Base-by-base conservation (phyloP, 192 early-diverging fungal genomes). In the Coemansia javaensis region DNA sequence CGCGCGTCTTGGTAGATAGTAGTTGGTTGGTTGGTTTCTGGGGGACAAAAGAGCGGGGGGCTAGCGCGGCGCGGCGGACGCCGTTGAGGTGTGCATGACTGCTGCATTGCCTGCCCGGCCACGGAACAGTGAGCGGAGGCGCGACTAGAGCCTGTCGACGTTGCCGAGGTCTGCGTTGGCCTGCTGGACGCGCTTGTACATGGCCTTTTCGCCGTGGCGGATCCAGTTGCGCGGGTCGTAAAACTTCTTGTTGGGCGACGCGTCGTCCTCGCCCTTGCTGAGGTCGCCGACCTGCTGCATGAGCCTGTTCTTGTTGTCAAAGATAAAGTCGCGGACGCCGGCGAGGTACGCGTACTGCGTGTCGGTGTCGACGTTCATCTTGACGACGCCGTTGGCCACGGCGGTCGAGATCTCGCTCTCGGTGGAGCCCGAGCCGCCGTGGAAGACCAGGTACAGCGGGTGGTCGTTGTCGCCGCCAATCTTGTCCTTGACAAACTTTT, bases 361-460 rank as follows among this genome's bases (percentile, higher is more conserved):
- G 68, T 97, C 94, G 42, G 94, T 97, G 67, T 97, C 94, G 69
- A 97, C 90, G 82, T 97, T 97, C 94, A 97, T 97, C 89, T 97
- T 97, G 77, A 97, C 82, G 22, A 95, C 93, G 64, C 94, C 90
- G 71, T 82, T 56, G 38, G 40, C 28, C 31, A 93, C 88, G 37
- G 90, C 90, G 14, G 84, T 85, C 77, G 81, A 53, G 69, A 93
- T 93, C 60, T 93, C 90, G 11, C 82, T 47, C 50, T 80, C 69
- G 44, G 83, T 79, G 32, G 86, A 89, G 42, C 94, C 94, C 14
- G 91, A 94, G 52, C 94, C 94, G 59, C 94, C 94, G 82, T 97
- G 94, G 90, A 97, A 97, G 52, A 97, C 94, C 52, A 97, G 93
- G 78, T 77, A 90, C 52, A 97, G 85, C 24, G 94, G 94, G 56